phyloP scores from a whole-genome alignment of 495 filamentous ascomycete species.

The Annulohypoxylon nitens region DNA sequence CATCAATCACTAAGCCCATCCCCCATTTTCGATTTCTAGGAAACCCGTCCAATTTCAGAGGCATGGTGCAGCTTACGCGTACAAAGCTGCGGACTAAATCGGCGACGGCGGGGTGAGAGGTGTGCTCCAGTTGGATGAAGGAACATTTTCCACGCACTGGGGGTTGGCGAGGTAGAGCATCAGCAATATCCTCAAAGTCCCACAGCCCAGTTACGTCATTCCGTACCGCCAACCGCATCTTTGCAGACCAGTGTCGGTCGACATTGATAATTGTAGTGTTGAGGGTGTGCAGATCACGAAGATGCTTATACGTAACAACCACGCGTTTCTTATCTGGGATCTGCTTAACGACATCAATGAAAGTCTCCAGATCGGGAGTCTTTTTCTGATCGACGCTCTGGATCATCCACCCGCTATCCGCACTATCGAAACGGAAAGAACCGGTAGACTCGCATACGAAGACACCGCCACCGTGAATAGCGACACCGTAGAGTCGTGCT shows the following conservation, averaged over 20 bases:
- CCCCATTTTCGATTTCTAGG: conserved; percentile 92
- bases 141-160: conserved; percentile 81
- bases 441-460: conserved; percentile 96
- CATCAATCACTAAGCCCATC: conserved; percentile 95
- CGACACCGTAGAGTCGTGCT: conserved; percentile 91
- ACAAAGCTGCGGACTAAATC: conserved; percentile 96
- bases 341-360: conserved; percentile 89
- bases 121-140: conserved; percentile 90
- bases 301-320: conserved; percentile 94
- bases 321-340: conserved; percentile 93
- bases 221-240: conserved; percentile 92
- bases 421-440: conserved; percentile 92
- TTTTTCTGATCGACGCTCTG: conserved; percentile 89
- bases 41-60: conserved; percentile 95
- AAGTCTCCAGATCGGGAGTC: conserved; percentile 86
- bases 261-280: conserved; percentile 93
- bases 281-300: conserved; percentile 92
- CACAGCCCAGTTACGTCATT: conserved; percentile 93
- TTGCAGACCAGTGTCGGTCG: conserved; percentile 93
- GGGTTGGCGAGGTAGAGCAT: conserved; percentile 78
- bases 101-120: conserved; percentile 88
- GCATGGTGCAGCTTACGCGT: conserved; percentile 89
- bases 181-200: conserved; percentile 91
- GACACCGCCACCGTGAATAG: conserved; percentile 80
- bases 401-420: conserved; percentile 92